Conservation (phyloP, 345 rosid genomes). For the Odontarrhena argentea region DNA sequence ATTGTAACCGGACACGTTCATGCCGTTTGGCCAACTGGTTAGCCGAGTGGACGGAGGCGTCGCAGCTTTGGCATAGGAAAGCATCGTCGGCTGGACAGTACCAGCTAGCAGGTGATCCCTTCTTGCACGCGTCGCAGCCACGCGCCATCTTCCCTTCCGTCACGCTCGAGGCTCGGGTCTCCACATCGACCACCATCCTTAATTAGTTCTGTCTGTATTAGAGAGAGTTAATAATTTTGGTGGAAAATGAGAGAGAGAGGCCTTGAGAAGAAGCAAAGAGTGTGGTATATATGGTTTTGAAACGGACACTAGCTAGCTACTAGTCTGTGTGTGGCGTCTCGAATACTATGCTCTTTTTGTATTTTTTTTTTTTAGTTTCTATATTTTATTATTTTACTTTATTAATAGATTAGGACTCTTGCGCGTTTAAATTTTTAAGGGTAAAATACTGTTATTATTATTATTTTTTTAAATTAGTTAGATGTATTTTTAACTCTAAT, state of each 20-base stretch:
- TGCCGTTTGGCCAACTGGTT: slow-evolving; percentile 66
- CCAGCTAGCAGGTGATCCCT: slow-evolving; percentile 55
- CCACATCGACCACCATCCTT: slow-evolving; percentile 10
- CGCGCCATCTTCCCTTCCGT: slow-evolving; percentile 51
- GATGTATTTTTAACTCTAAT: no score
- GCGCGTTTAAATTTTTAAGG: no score
- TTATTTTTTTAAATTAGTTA: no score
- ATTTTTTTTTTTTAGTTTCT: background rate
- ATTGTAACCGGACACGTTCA: slow-evolving; percentile 54
- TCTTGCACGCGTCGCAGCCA: slow-evolving; percentile 58
- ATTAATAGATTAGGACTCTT: no score
- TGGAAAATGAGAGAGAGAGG: background rate
- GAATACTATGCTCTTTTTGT: background rate
- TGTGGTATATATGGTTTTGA: background rate
- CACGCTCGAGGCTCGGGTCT: slow-evolving; percentile 34
- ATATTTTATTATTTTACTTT: background rate
- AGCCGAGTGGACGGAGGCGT: slow-evolving; percentile 64
- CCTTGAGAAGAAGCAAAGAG: background rate
- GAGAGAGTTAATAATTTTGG: background rate
- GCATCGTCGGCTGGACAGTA: slow-evolving; percentile 68
- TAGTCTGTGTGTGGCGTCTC: slow-evolving; percentile 14
- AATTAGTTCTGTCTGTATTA: slow-evolving; percentile 5
- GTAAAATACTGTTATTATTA: no score
- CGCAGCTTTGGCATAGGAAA: slow-evolving; percentile 71
- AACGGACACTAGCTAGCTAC: background rate